Conservation (phyloP, 805 yeast genomes). For the Saturnispora serradocipensis region DNA sequence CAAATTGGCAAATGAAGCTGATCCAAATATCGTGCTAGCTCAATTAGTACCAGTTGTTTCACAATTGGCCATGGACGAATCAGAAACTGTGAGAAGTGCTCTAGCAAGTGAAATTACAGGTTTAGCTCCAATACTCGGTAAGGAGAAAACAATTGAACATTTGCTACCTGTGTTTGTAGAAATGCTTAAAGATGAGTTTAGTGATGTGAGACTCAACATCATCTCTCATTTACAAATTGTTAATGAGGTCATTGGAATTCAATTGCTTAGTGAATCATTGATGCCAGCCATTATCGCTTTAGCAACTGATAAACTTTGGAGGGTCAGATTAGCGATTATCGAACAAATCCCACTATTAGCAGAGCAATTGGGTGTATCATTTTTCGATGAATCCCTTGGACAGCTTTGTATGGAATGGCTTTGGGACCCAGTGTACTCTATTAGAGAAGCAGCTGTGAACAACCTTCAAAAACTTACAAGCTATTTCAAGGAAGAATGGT, state of each 20-base stretch:
- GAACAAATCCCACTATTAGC: constrained; percentile 94
- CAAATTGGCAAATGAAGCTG: constrained; percentile 34
- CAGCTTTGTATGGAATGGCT: constrained; percentile 93
- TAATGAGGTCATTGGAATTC: constrained; percentile 90
- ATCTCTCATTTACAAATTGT: constrained; percentile 87
- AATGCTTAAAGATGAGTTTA: constrained; percentile 94
- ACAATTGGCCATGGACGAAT: constrained; percentile 78
- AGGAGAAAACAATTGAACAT: constrained; percentile 72
- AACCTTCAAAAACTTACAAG: constrained; percentile 72
- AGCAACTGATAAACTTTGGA: constrained; percentile 96
- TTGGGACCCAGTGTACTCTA: constrained; percentile 95
- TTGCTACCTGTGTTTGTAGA: constrained; percentile 80
- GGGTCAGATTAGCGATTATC: constrained; percentile 93
- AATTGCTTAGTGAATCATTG: constrained; percentile 71
- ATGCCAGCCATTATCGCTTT: constrained; percentile 93
- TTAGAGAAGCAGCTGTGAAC: constrained; percentile 89
- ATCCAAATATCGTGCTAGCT: constrained; percentile 44
- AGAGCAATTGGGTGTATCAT: constrained; percentile 84
- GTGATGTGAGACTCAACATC: constrained; percentile 91
- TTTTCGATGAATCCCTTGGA: constrained; percentile 87
- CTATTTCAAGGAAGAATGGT: constrained; percentile 93
- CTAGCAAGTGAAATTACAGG: constrained; percentile 83
- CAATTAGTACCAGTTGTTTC: constrained; percentile 79
- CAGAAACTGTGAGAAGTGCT: constrained; percentile 89
- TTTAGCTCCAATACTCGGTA: constrained; percentile 76